phyloP scores from a whole-genome alignment of 2,329 filamentous ascomycete genomes.

The Fusarium continuum region DNA sequence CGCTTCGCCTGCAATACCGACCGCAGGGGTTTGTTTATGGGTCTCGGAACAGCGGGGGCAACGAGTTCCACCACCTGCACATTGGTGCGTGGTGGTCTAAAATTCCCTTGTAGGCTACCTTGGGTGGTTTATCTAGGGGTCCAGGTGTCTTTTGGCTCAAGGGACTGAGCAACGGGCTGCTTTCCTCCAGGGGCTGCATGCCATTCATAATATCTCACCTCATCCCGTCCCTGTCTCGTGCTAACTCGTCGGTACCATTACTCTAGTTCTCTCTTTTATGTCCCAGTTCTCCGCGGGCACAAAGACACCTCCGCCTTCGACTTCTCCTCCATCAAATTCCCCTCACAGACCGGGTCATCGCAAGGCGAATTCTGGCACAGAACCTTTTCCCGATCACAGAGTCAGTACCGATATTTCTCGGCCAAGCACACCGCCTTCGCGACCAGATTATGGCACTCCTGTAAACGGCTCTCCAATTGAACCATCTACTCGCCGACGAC shows the following conservation, averaged over 20 bases:
- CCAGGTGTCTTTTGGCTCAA: slow-evolving; percentile 22
- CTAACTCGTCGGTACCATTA: slow-evolving; percentile 38
- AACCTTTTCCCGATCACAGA: slow-evolving; percentile 50
- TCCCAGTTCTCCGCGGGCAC: slow-evolving; percentile 73
- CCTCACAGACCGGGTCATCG: slow-evolving; percentile 44
- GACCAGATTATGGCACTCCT: slow-evolving; percentile 55
- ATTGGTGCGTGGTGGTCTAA: slow-evolving; percentile 24
- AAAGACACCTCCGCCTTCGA: slow-evolving; percentile 56
- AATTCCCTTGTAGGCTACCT: too few relatives aligned
- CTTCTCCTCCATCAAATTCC: slow-evolving; percentile 54
- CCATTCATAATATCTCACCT: slow-evolving; percentile 42
- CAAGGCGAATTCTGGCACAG: slow-evolving; percentile 44
- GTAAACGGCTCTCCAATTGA: slow-evolving; percentile 55
- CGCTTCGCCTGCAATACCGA: slow-evolving; percentile 24
- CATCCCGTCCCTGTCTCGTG: slow-evolving; percentile 28
- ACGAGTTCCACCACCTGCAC: slow-evolving; percentile 22
- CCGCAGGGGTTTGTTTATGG: slow-evolving; percentile 27
- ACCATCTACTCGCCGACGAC: slow-evolving; percentile 57
- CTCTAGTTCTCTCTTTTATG: slow-evolving; percentile 87
- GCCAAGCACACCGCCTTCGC: slow-evolving; percentile 52
- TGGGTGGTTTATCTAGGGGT: slow-evolving; percentile 26
- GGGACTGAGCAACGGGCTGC: slow-evolving; percentile 14
- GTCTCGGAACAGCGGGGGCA: slow-evolving; percentile 22
- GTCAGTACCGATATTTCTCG: slow-evolving; percentile 49
- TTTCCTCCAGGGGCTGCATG: slow-evolving; percentile 20